Base-by-base conservation (phyloP, 208 protist species). In the Phytomonas francai region DNA sequence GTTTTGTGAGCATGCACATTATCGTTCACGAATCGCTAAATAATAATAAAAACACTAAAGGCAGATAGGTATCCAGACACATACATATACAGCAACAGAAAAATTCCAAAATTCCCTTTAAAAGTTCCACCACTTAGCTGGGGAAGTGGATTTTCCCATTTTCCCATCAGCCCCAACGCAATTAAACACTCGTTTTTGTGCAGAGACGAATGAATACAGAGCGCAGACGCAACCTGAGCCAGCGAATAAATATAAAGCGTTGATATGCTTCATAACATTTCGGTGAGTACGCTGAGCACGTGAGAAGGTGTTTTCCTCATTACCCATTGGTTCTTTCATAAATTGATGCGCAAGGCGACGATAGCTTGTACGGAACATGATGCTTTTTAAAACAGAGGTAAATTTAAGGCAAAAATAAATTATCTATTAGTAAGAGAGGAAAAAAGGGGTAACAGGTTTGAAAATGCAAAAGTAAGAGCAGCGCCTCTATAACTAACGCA, bases 281-380 rank as follows among this genome's bases (percentile, higher is more conserved):
- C 71, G 9, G 63, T 78, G 77, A 9, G 87, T 88, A 30, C 84
- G 77, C 29, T 78, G 68, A 32, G 87, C 87, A 54, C 90, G 87
- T 9, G 80, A 77, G 60, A 92, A 91, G 2, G 90, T 93, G 70
- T 80, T 90, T 70, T 89, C 83, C 68, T 95, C 90, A 68, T 95
- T 83, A 3, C 84, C 85, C 79, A 95, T 83, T 28, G 90, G 90
- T 78, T 95, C 90, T 73, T 93, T 93, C 63, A 93, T 88, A 66
- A 92, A 80, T 77, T 95, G 90, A 72, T 89, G 84, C 32, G 82
- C 86, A 36, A 94, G 68, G 65, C 84, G 79, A 42, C 74, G 73
- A 49, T 59, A 71, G 56, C 73, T 87, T 36, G 69, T 66, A 67
- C 81, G 88, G 56, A 93, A 73, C 88, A 94, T 93, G 42, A 42